Evolutionary conservation across 2,329 filamentous ascomycete species (phyloP).

Genomic region (Hypoxylon rubiginosum): DNA sequence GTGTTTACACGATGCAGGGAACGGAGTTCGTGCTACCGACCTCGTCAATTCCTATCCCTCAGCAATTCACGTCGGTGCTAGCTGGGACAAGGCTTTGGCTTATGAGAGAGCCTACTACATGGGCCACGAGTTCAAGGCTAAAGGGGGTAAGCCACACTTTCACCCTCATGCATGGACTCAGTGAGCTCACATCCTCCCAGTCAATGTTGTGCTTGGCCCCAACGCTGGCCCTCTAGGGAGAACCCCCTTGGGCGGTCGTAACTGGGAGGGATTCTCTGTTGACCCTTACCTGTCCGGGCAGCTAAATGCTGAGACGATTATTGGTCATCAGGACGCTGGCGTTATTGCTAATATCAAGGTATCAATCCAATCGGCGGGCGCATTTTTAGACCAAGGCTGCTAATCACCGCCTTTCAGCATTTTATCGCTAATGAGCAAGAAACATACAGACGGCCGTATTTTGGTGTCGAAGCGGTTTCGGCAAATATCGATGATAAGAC

Average conservation of each 20-base stretch:
- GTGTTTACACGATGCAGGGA: slow-evolving; percentile 65
- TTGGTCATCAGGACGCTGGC: slow-evolving; percentile 81
- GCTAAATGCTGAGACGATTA: slow-evolving; percentile 78
- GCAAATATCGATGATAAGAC: slow-evolving; percentile 75
- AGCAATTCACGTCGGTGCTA: slow-evolving; percentile 62
- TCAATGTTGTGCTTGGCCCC: slow-evolving; percentile 74
- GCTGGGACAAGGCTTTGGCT: slow-evolving; percentile 68
- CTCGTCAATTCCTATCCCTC: slow-evolving; percentile 64
- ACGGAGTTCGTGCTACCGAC: slow-evolving; percentile 63
- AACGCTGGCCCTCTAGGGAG: slow-evolving; percentile 78
- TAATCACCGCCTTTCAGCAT: slow-evolving; percentile 60
- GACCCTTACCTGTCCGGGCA: slow-evolving; percentile 80
- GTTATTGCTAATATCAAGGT: slow-evolving; percentile 82
- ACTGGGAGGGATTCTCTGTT: slow-evolving; percentile 75
- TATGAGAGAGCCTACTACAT: slow-evolving; percentile 66
- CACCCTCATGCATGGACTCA: not conserved
- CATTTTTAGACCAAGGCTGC: not conserved
- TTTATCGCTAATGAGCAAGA: slow-evolving; percentile 74
- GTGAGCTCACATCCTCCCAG: slow-evolving; percentile 36
- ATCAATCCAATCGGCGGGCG: not conserved
- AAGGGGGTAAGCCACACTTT: slow-evolving; percentile 56
- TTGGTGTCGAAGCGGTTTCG: slow-evolving; percentile 66
- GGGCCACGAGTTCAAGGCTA: slow-evolving; percentile 69
- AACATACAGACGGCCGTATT: slow-evolving; percentile 59
- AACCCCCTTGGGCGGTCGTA: slow-evolving; percentile 75